Conservation (phyloP, 2,329 filamentous ascomycete species). For the Fusarium albosuccineum region DNA sequence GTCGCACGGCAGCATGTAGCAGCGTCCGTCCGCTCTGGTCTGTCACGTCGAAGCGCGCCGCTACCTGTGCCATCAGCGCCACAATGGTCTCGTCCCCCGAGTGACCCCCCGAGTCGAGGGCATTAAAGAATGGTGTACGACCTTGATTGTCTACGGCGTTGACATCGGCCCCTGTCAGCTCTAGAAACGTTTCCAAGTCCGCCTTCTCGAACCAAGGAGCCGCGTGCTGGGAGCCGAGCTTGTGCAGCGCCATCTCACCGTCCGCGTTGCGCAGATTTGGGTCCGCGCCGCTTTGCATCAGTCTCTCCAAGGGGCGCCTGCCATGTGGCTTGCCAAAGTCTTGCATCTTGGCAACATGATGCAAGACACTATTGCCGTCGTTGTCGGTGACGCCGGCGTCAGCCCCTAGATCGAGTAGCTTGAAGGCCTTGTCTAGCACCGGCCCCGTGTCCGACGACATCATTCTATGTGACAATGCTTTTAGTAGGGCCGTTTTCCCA, state of each 20-base stretch:
- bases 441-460: neutral
- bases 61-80: neutral
- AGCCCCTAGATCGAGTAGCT: neutral
- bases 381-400: neutral
- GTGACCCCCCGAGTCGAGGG: neutral
- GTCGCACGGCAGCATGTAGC: neutral
- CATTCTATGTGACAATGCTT: neutral
- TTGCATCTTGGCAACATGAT: neutral
- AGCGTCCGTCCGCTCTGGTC: neutral
- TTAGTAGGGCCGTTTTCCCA: neutral
- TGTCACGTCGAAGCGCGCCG: neutral
- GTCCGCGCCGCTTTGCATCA: neutral
- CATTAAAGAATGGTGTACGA: constrained; percentile 2
- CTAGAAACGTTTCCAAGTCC: neutral
- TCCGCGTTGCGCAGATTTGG: neutral
- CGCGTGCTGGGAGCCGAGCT: neutral
- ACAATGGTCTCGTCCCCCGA: neutral
- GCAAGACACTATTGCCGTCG: neutral
- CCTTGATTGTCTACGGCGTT: neutral
- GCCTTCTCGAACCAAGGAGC: neutral
- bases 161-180: constrained; percentile 3
- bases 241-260: neutral
- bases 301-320: neutral
- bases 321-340: neutral
- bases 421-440: neutral